Base-by-base conservation (phyloP, 352 stramenopile species). In the Aphanomyces astaci region DNA sequence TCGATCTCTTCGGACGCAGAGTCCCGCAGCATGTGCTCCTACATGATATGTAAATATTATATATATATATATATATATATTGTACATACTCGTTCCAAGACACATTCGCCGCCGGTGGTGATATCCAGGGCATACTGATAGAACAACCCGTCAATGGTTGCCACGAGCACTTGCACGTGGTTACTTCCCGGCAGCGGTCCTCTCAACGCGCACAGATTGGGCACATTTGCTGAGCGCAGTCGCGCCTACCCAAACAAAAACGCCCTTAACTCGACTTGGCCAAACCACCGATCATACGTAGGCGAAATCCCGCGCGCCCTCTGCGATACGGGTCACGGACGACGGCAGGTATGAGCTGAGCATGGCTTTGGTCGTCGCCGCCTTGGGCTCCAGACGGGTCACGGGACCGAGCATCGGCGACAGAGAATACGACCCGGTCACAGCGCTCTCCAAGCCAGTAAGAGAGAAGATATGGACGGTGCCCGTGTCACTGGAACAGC, bases 381-480 rank as follows among this genome's bases (percentile, higher is more conserved):
- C n/a, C n/a, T n/a, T n/a, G n/a, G n/a, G n/a, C n/a, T n/a, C n/a
- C n/a, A n/a, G n/a, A n/a, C n/a, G n/a, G n/a, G 82, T 84, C 5
- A 92, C 57, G n/a, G 82, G 89, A 9, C 81, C 86, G 7, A 84
- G 76, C 45, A 94, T 82, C 11, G 84, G 83, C 2, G 83, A 82
- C 36, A 94, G 91, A 36, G 90, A 79, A 0, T 79, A 94, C 66
- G 82, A 92, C 13, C 86, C 86, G 4, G 83, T 92, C 1, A 83
- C 79, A 3, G 83, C 86, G 40, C 76, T 92, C 64, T 89, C 82
- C 0, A 75, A 71, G 43, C 83, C 86, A 0, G 81, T 92, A 7
- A 95, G 73, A 36, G 86, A 90, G 74, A 98, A 99, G 63, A 99
- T 92, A 68, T 99, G 96, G 33, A 98, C 85, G 13, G 96, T 99